Percentiles rank a stretch among this genome's conserved stretches.
Conservation (phyloP, 2,329 filamentous ascomycete species). For the Laburnicola sp. region DNA sequence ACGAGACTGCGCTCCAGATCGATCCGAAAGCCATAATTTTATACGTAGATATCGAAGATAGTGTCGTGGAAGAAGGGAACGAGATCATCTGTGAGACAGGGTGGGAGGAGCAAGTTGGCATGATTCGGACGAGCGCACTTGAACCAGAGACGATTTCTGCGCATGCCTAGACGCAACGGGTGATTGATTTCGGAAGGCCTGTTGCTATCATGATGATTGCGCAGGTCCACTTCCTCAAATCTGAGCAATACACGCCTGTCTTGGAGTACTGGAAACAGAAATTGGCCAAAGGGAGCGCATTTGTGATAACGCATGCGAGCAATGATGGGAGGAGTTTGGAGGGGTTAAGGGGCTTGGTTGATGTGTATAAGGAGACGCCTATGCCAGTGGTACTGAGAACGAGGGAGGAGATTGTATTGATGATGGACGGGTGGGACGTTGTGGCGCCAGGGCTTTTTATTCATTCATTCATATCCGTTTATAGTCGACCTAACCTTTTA, state of each 20-base stretch:
- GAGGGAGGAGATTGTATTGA: constrained; percentile 1
- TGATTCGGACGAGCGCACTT: constrained; percentile 10
- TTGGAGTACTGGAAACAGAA: constrained; percentile 8
- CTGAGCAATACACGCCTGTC: constrained; percentile 5
- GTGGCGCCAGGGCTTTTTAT: not conserved
- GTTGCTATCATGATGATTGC: constrained; percentile 13
- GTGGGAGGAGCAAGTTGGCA: constrained; percentile 1
- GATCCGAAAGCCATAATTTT: constrained; percentile 6
- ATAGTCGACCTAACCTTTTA: too few species aligned
- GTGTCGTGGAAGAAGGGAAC: constrained; percentile 6
- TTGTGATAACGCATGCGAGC: constrained; percentile 11
- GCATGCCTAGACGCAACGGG: constrained; percentile 6
- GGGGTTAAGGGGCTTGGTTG: not conserved
- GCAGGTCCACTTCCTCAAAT: constrained; percentile 10
- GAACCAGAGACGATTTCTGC: constrained; percentile 7
- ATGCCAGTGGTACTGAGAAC: constrained; percentile 4
- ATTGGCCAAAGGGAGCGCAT: constrained; percentile 10
- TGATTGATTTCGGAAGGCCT: constrained; percentile 14
- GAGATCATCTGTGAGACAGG: constrained; percentile 4
- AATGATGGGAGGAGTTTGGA: constrained; percentile 5
- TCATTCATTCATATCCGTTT: too few species aligned
- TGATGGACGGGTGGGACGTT: constrained; percentile 13
- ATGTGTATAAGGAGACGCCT: constrained; percentile 3
- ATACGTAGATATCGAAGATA: constrained; percentile 14
- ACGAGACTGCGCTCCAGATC: constrained; percentile 9